Percentiles rank a stretch among this genome's conserved stretches.
Conservation (phyloP, 2,329 filamentous ascomycete species). For the Chrysoporthe cubensis region DNA sequence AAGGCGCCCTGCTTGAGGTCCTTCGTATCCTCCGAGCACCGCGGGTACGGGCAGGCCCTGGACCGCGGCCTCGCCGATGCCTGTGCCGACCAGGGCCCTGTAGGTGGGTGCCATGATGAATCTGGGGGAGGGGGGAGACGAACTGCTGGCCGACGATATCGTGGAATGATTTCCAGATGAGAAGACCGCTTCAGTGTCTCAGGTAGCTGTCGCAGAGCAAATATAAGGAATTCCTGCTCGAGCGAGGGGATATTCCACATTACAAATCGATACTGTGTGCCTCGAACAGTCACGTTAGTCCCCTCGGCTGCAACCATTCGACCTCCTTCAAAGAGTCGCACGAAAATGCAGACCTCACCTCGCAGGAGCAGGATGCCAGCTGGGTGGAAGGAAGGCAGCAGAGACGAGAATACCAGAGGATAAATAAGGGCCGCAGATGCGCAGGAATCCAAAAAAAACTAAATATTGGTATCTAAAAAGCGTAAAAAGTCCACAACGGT, state of each 20-base stretch:
- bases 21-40: constrained; percentile 23
- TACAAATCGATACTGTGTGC: background rate
- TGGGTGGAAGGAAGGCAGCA: background rate
- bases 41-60: constrained; percentile 16
- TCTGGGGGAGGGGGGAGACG: background rate
- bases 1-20: constrained; percentile 49
- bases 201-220: too few relatives aligned
- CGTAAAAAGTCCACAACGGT: background rate
- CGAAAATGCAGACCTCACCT: too few relatives aligned
- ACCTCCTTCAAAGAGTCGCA: too few relatives aligned
- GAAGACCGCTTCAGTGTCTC: too few relatives aligned
- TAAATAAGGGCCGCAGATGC: too few relatives aligned
- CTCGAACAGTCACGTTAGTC: background rate
- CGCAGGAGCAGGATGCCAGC: background rate
- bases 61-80: constrained; percentile 6
- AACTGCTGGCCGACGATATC: background rate
- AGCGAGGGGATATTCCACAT: background rate
- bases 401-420: background rate
- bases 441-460: background rate
- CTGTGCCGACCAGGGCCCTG: constrained; percentile 19
- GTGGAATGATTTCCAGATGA: too few relatives aligned
- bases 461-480: constrained; percentile 24
- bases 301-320: too few relatives aligned
- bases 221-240: background rate
- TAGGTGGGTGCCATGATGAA: constrained; percentile 14